phyloP scores from a whole-genome alignment of 2,329 filamentous ascomycete species.

The Zymoseptoria crescenta region DNA sequence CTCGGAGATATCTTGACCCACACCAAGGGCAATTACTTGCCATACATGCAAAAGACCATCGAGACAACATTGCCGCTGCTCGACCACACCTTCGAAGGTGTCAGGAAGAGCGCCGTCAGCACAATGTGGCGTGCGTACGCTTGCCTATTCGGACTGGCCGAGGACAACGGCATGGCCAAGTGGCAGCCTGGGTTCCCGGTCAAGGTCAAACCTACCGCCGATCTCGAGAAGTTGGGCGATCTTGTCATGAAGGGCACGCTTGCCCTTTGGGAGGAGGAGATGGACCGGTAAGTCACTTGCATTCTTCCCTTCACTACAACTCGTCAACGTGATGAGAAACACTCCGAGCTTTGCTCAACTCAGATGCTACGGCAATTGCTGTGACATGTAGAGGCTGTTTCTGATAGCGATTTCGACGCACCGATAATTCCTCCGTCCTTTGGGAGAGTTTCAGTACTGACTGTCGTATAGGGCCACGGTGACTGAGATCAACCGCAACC shows the following conservation, averaged over 20 bases:
- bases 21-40: slow-evolving; percentile 69
- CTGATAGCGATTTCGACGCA: slow-evolving; percentile 34
- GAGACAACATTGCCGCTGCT: slow-evolving; percentile 71
- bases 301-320: slow-evolving; percentile 8
- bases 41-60: slow-evolving; percentile 83
- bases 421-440: neutral
- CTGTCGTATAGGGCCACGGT: slow-evolving; percentile 61
- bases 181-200: slow-evolving; percentile 85
- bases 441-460: slow-evolving; percentile 29
- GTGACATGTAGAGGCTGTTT: slow-evolving; percentile 38
- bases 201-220: slow-evolving; percentile 67
- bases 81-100: slow-evolving; percentile 86
- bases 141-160: slow-evolving; percentile 79
- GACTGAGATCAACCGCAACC: slow-evolving; percentile 89
- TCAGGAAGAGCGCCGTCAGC: slow-evolving; percentile 82
- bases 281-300: slow-evolving; percentile 70
- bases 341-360: slow-evolving; percentile 99
- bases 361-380: slow-evolving; percentile 60
- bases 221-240: slow-evolving; percentile 77
- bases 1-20: slow-evolving; percentile 86
- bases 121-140: slow-evolving; percentile 92
- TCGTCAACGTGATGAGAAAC: slow-evolving; percentile 66
- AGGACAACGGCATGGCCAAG: slow-evolving; percentile 68
- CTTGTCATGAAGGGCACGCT: slow-evolving; percentile 79
- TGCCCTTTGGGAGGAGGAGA: slow-evolving; percentile 79